Evolutionary conservation across 305 asterid genomes (phyloP).

Genomic region (Fraxinus latifolia): DNA sequence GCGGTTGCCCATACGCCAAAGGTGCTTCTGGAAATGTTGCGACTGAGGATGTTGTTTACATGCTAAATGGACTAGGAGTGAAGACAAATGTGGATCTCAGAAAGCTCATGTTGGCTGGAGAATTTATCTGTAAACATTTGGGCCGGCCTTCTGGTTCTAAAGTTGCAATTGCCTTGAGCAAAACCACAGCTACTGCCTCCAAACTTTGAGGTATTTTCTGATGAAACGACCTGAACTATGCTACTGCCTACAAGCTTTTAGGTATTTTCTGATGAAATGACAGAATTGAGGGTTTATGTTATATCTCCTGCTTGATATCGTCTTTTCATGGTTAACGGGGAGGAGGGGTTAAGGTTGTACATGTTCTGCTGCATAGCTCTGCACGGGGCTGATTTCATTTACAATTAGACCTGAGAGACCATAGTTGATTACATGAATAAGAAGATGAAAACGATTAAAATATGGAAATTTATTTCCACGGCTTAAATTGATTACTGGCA

Average conservation of each 20-base stretch:
- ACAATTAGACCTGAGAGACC: neutral
- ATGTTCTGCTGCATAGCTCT: neutral
- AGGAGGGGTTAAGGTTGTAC: neutral
- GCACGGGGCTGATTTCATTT: neutral
- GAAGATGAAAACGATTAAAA: neutral
- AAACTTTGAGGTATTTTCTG: constrained; percentile 45
- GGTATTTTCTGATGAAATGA: constrained; percentile 1
- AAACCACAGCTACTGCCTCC: constrained; percentile 46
- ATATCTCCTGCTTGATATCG: neutral
- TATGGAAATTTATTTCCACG: neutral
- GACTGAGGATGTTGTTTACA: constrained; percentile 83
- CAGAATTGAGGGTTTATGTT: neutral
- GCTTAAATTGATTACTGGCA: neutral
- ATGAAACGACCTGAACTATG: neutral
- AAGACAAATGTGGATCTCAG: constrained; percentile 65
- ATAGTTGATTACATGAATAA: neutral
- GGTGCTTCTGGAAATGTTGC: constrained; percentile 96
- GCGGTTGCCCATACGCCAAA: constrained; percentile 91
- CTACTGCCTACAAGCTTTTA: constrained; percentile 59
- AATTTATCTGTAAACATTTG: constrained; percentile 67
- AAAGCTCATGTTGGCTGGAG: constrained; percentile 71
- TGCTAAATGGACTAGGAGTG: constrained; percentile 80
- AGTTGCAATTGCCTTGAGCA: constrained; percentile 64
- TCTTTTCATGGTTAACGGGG: neutral
- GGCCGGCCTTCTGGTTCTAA: constrained; percentile 71